phyloP scores from a whole-genome alignment of 2,329 filamentous ascomycete genomes.

The Aspergillus sp. region DNA sequence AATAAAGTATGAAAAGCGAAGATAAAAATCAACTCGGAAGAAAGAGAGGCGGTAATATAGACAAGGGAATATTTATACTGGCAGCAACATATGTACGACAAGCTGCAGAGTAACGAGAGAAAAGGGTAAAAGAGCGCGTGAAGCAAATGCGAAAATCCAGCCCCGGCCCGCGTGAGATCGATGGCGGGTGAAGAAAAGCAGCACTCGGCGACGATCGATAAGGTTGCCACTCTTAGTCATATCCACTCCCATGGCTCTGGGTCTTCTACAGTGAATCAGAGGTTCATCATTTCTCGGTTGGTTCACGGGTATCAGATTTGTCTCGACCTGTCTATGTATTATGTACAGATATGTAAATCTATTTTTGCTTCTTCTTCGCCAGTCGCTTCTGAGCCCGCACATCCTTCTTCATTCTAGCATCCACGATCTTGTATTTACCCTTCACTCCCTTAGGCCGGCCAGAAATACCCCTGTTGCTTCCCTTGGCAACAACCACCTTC shows the following conservation, averaged over 20 bases:
- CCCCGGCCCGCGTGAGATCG: neutral
- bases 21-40: conserved; percentile 2
- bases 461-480: conserved; percentile 78
- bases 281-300: neutral
- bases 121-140: conserved; percentile 10
- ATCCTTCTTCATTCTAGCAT: conserved; percentile 95
- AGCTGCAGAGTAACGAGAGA: conserved; percentile 7
- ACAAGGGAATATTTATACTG: conserved; percentile 2
- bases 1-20: conserved; percentile 2
- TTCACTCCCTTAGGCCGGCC: conserved; percentile 89
- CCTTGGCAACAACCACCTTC: conserved; percentile 84
- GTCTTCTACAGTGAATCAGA: neutral
- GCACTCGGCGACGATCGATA: conserved; percentile 12
- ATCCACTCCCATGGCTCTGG: conserved; percentile 10
- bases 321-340: conserved; percentile 1
- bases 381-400: conserved; percentile 79
- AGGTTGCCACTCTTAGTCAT: conserved; percentile 18
- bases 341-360: neutral
- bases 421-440: conserved; percentile 96
- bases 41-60: conserved; percentile 5
- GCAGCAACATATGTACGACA: conserved; percentile 13
- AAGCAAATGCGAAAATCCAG: neutral
- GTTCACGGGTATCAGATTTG: conserved; percentile 11
- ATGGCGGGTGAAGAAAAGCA: conserved; percentile 9
- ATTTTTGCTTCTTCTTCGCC: conserved; percentile 67